Evolutionary conservation across 257 asterid genomes (phyloP).

Genomic region (Anisodus tanguticus): DNA sequence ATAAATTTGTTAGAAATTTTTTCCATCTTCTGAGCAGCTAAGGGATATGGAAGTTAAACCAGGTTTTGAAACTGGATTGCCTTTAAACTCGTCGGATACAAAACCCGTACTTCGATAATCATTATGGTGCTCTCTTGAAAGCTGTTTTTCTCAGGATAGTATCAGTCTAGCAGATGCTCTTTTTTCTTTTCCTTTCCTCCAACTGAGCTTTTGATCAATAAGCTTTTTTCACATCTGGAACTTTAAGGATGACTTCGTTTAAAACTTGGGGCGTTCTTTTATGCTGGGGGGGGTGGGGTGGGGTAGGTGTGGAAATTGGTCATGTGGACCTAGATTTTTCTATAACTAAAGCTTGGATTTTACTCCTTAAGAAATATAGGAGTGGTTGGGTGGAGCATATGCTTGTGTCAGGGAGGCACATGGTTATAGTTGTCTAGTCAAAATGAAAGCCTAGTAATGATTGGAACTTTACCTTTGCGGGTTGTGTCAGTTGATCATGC

Average conservation of each 20-base stretch:
- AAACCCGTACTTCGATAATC: background rate
- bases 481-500: slow-evolving; percentile 1
- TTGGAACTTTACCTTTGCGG: background rate
- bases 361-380: background rate
- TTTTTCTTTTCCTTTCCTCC: background rate
- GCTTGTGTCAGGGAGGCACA: background rate
- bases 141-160: background rate
- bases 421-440: slow-evolving; percentile 10
- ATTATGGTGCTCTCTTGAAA: background rate
- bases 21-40: background rate
- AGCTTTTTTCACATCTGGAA: background rate
- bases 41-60: background rate
- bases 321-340: background rate
- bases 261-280: background rate
- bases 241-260: background rate
- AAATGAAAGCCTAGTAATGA: slow-evolving; percentile 19
- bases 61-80: background rate
- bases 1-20: background rate
- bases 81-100: background rate
- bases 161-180: background rate
- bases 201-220: background rate
- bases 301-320: no score
- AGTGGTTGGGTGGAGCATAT: background rate
- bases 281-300: no score
- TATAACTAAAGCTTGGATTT: background rate